Evolutionary conservation across 257 asterid species (phyloP), one percentile per base, ranked within the genome.

Genomic region (Solanum tacnaense): DNA sequence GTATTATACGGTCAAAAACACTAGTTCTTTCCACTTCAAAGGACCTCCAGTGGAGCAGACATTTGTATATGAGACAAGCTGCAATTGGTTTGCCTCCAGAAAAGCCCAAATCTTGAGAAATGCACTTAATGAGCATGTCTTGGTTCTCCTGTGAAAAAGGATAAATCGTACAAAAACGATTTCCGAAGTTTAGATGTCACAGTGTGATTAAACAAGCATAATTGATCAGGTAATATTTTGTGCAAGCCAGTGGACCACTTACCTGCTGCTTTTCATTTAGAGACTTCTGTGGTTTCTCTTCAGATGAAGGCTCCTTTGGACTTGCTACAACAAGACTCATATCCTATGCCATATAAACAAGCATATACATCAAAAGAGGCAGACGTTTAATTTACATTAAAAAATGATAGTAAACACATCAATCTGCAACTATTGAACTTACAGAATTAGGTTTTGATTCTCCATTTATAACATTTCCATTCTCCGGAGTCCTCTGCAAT

Each of bases 21-120:
- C 92, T 95, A 76, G 99, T 97, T 88, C 99, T 95, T 93, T 97
- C 99, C 85, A 97, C 99, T 94, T 97, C 99, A 86, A 96, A 97
- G 87, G 99, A 96, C 89, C 99, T 95, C 99, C 99, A 97, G 88
- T 97, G 99, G 76, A 95, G 98, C 89, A 97, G 99, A 91, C 98
- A 92, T 92, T 97, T 97, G 94, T 97, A 97, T 78, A 97, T 94
- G 88, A 97, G 90, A 93, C 98, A 95, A 87, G 99, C 99, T 70
- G 99, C 98, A 68, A 96, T 93, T 68, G 99, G 99, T 89, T 96
- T 97, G 91, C 99, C 99, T 67, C 94, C 93, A 89, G 96, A 92
- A 92, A 95, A 97, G 87, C 99, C 99, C 93, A 97, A 92, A 92
- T 97, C 99, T 94, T 96, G 96, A 56, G 99, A 93, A 88, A 97